Conservation (phyloP, 2,329 filamentous ascomycete genomes). For the Aspergillus uvarum region DNA sequence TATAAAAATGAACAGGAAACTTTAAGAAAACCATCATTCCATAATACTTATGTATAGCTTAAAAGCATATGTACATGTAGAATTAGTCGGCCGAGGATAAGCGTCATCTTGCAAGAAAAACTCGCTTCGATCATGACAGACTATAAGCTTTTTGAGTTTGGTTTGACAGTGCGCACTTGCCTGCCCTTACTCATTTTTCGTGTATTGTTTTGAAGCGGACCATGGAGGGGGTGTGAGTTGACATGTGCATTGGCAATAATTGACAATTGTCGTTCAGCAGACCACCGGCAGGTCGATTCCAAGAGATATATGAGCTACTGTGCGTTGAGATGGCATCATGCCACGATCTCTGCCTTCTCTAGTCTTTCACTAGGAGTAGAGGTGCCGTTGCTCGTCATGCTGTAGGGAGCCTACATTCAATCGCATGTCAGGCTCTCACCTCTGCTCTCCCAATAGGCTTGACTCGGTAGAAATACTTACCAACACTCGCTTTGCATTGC, state of each 20-base stretch:
- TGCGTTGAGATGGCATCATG: background rate
- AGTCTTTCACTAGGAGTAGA: conserved; percentile 55
- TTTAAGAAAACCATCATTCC: background rate
- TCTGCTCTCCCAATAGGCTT: background rate
- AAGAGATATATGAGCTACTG: background rate
- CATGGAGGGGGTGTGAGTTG: background rate
- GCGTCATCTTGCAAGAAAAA: background rate
- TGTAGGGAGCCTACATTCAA: conserved; percentile 63
- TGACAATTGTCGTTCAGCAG: no score
- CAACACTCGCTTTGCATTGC: conserved; percentile 91
- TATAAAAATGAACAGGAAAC: background rate
- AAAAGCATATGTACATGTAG: background rate
- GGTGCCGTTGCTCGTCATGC: conserved; percentile 64
- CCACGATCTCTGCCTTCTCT: conserved; percentile 19
- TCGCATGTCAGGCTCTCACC: background rate
- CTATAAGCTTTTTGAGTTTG: background rate
- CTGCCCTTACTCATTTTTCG: background rate
- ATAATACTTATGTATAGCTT: background rate
- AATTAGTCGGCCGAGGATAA: background rate
- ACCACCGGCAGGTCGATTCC: no score
- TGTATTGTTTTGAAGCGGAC: no score
- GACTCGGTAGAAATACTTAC: conserved; percentile 53
- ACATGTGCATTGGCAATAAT: background rate
- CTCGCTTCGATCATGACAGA: background rate
- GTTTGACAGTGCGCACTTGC: background rate